phyloP scores from a whole-genome alignment of 2,329 filamentous ascomycete genomes.

The Akanthomyces uredinophilus region DNA sequence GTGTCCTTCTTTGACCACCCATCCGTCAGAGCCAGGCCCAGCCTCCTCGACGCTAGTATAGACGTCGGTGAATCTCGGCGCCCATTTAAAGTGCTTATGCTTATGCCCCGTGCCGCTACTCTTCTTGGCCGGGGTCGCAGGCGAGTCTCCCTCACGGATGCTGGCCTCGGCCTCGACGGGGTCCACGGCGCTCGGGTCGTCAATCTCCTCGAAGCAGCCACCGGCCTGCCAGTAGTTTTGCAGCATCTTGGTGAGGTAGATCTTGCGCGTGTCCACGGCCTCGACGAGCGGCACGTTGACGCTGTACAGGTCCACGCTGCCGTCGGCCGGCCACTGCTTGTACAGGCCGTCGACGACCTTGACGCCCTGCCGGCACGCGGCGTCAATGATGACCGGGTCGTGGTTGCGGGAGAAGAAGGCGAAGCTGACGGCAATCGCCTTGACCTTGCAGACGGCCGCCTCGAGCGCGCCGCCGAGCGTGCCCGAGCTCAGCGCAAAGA shows the following conservation, averaged over 20 bases:
- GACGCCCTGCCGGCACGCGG: slow-evolving; percentile 68
- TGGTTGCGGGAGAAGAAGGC: slow-evolving; percentile 86
- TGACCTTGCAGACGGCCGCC: slow-evolving; percentile 64
- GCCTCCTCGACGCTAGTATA: slow-evolving; percentile 79
- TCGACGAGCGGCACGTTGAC: slow-evolving; percentile 86
- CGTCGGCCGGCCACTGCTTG: slow-evolving; percentile 64
- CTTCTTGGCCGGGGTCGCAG: slow-evolving; percentile 34
- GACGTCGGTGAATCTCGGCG: slow-evolving; percentile 80
- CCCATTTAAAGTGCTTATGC: slow-evolving; percentile 94
- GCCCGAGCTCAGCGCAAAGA: slow-evolving; percentile 73
- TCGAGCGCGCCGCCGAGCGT: slow-evolving; percentile 75
- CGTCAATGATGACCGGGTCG: slow-evolving; percentile 73
- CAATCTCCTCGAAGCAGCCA: slow-evolving; percentile 79
- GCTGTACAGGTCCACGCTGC: slow-evolving; percentile 74
- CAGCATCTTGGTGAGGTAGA: slow-evolving; percentile 79
- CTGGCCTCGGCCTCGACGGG: slow-evolving; percentile 64
- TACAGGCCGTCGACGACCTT: slow-evolving; percentile 74
- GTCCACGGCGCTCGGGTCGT: slow-evolving; percentile 54
- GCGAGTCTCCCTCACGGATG: slow-evolving; percentile 57
- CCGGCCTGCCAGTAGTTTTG: slow-evolving; percentile 87
- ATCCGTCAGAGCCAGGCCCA: slow-evolving; percentile 81
- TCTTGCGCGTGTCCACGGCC: slow-evolving; percentile 64
- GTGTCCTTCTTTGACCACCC: slow-evolving; percentile 81
- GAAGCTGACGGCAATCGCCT: slow-evolving; percentile 78
- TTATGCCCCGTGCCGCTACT: slow-evolving; percentile 45